These are phyloP conservation scores for Chrysanthemum makinoi DNA, from an alignment of 129 eudicot species.

Conservation along the genomic window DNA sequence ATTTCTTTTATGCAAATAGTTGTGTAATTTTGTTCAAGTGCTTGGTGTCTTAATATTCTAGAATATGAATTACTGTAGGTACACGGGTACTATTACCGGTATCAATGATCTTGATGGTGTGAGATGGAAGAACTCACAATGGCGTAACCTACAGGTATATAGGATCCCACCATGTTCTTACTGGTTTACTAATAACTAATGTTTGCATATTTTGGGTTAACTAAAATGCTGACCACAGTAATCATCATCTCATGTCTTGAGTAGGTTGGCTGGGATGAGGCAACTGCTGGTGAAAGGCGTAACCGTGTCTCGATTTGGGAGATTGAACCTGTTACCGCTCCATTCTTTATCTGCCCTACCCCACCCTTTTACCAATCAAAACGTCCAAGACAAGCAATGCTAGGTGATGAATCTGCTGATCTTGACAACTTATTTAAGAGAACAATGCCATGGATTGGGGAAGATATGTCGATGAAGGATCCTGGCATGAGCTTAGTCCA, in stretches of 20 bases:
- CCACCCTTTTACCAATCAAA: slow-evolving; percentile 79
- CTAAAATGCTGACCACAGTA: not conserved
- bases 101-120: slow-evolving; percentile 88
- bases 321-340: slow-evolving; percentile 94
- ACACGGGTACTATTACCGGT: slow-evolving; percentile 95
- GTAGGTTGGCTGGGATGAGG: slow-evolving; percentile 99
- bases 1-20: not conserved
- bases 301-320: slow-evolving; percentile 96
- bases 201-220: slow-evolving; percentile 7
- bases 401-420: slow-evolving; percentile 73
- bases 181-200: not conserved
- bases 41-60: not conserved
- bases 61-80: slow-evolving; percentile 41
- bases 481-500: slow-evolving; percentile 86
- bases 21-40: not conserved
- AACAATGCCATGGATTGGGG: slow-evolving; percentile 93
- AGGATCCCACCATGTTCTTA: not conserved
- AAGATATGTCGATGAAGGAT: slow-evolving; percentile 74
- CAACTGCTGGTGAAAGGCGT: slow-evolving; percentile 94
- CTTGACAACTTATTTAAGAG: slow-evolving; percentile 69
- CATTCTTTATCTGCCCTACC: slow-evolving; percentile 89
- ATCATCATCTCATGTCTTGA: slow-evolving; percentile 16
- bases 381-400: slow-evolving; percentile 83
- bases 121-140: slow-evolving; percentile 95
- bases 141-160: slow-evolving; percentile 92